Conservation (phyloP, 2,329 filamentous ascomycete genomes). For the Neonectria ditissima region DNA sequence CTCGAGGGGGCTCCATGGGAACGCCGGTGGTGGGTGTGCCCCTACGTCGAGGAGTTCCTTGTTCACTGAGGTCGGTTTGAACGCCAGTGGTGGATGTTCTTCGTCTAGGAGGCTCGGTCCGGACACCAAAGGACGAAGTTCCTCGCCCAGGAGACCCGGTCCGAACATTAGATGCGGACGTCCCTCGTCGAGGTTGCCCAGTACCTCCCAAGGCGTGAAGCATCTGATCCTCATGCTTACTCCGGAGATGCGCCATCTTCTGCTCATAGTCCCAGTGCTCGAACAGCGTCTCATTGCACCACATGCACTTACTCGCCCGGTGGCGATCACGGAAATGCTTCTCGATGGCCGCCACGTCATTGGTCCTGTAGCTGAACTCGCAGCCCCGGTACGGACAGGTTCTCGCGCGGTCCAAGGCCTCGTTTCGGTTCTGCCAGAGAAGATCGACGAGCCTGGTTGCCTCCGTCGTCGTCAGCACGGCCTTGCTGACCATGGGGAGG, state of each 20-base stretch:
- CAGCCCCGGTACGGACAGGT: conserved; percentile 56
- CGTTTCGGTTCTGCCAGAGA: conserved; percentile 22
- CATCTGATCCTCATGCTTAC: conserved; percentile 45
- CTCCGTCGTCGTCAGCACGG: conserved; percentile 56
- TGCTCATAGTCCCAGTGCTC: conserved; percentile 45
- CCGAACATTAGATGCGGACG: neutral
- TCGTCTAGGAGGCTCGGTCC: neutral
- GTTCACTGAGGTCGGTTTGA: no score
- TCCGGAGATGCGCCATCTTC: conserved; percentile 45
- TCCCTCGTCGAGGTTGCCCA: neutral
- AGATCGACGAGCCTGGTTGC: conserved; percentile 49
- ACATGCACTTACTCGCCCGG: conserved; percentile 48
- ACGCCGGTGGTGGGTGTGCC: no score
- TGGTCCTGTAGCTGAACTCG: conserved; percentile 47
- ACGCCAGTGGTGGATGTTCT: no score
- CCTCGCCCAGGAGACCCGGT: neutral
- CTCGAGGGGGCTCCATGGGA: no score
- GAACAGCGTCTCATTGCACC: conserved; percentile 50
- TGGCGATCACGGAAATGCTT: conserved; percentile 54
- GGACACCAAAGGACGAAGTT: neutral
- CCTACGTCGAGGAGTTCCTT: no score
- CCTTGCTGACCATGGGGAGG: conserved; percentile 53
- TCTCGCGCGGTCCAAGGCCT: conserved; percentile 43
- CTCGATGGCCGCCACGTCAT: conserved; percentile 47
- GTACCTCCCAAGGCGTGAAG: conserved; percentile 20